phyloP scores from a whole-genome alignment of 2,329 filamentous ascomycete species.

The Fusarium napiforme region DNA sequence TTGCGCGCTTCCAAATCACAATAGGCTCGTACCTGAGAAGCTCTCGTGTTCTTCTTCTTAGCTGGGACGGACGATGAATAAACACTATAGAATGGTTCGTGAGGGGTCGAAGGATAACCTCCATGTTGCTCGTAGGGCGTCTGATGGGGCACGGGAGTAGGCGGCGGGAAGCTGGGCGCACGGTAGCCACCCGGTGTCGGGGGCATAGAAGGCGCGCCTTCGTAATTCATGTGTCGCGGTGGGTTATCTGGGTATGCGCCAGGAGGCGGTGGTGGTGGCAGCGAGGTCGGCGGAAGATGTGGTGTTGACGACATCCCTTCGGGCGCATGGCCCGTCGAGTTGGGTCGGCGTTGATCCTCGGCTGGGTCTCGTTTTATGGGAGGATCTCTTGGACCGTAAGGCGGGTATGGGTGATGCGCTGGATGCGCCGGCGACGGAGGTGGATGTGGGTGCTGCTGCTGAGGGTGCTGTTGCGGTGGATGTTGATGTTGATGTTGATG shows the following conservation, averaged over 20 bases:
- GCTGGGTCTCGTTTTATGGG: constrained; percentile 67
- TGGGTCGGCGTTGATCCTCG: constrained; percentile 64
- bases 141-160: constrained; percentile 54
- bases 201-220: constrained; percentile 58
- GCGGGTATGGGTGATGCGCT: constrained; percentile 55
- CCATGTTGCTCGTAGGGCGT: constrained; percentile 52
- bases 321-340: constrained; percentile 60
- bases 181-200: constrained; percentile 58
- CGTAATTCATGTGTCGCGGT: constrained; percentile 65
- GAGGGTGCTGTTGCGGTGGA: constrained; percentile 23
- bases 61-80: constrained; percentile 56
- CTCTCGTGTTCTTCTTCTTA: constrained; percentile 73
- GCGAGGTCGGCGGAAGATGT: constrained; percentile 48
- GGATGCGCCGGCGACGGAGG: constrained; percentile 55
- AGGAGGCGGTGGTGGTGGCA: constrained; percentile 47
- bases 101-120: constrained; percentile 45
- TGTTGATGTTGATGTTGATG: constrained; percentile 23
- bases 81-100: constrained; percentile 54
- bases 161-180: constrained; percentile 54
- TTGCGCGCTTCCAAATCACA: not conserved
- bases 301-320: constrained; percentile 48
- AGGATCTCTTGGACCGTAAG: constrained; percentile 61
- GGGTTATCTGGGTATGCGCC: constrained; percentile 57
- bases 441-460: constrained; percentile 35
- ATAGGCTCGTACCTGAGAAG: constrained; percentile 63